Conservation (phyloP, 148 eudicot species). For the Rhododendron simsii region DNA sequence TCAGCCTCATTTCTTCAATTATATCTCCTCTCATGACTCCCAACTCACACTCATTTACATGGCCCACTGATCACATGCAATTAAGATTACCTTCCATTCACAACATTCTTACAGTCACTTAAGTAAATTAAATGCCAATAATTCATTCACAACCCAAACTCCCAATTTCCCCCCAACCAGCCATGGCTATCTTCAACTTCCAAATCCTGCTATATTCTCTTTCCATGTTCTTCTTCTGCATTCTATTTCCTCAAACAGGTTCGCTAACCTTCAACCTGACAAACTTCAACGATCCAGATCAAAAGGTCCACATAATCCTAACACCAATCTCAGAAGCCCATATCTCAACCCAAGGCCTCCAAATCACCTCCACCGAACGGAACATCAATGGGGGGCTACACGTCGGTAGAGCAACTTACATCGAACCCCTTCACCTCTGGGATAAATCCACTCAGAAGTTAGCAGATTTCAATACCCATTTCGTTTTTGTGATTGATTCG, state of each 20-base stretch:
- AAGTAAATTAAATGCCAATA: too few relatives aligned
- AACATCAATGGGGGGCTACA: not conserved
- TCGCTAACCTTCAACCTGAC: constrained; percentile 2
- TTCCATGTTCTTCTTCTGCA: not conserved
- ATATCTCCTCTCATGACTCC: too few relatives aligned
- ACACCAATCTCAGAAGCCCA: not conserved
- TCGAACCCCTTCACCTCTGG: constrained; percentile 13
- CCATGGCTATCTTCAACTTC: not conserved
- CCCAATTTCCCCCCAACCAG: too few relatives aligned
- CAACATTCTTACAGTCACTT: too few relatives aligned
- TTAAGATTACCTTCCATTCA: too few relatives aligned
- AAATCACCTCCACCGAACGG: constrained; percentile 12
- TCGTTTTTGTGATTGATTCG: constrained; percentile 10
- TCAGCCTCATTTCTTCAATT: too few relatives aligned
- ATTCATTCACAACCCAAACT: too few relatives aligned
- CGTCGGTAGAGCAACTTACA: constrained; percentile 11
- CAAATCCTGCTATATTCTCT: not conserved
- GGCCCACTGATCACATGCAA: too few relatives aligned
- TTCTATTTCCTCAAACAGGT: not conserved
- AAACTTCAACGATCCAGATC: not conserved
- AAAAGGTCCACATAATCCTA: not conserved
- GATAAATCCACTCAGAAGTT: constrained; percentile 1
- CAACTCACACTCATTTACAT: too few relatives aligned
- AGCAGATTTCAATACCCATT: constrained; percentile 3
- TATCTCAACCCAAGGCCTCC: constrained; percentile 13